A percentile compares a stretch with the other conserved stretches of the same genome.
These are phyloP conservation scores for Vigna angularis DNA, from an alignment of 306 rosid species.

Conservation along the genomic window DNA sequence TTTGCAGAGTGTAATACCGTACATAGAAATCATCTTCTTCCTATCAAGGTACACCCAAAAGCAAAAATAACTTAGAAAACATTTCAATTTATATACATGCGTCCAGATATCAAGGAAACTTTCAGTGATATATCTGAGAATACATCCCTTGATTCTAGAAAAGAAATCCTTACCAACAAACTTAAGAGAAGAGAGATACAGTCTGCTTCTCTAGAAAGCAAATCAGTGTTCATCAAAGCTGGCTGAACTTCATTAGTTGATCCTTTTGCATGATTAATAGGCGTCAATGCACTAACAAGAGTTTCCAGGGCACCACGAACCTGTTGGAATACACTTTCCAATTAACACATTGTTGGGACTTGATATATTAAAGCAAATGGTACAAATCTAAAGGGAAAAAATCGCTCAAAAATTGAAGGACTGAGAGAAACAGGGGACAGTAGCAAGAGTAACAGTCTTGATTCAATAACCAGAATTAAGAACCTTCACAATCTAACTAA, in stretches of 20 bases:
- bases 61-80: constrained; percentile 3
- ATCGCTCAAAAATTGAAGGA: neutral
- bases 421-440: constrained; percentile 12
- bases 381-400: neutral
- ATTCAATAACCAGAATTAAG: constrained; percentile 21
- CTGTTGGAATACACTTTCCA: constrained; percentile 48
- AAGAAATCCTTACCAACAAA: constrained; percentile 66
- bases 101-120: constrained; percentile 20
- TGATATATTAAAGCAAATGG: constrained; percentile 6
- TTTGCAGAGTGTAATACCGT: constrained; percentile 86
- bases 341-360: constrained; percentile 37
- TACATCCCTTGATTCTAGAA: neutral
- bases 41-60: constrained; percentile 51
- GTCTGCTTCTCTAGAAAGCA: constrained; percentile 82
- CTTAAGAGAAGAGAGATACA: constrained; percentile 80
- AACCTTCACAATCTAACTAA: constrained; percentile 11
- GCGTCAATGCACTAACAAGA: constrained; percentile 81
- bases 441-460: neutral
- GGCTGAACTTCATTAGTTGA: constrained; percentile 76
- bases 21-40: constrained; percentile 92
- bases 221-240: constrained; percentile 76
- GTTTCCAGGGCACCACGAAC: constrained; percentile 88
- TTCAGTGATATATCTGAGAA: neutral
- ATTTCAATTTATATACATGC: constrained; percentile 6
- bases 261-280: constrained; percentile 68